Percentiles rank a stretch among this genome's conserved stretches.
These are phyloP conservation scores for Escovopsis sp. DNA, from an alignment of 2,329 filamentous ascomycete genomes.

Conservation along the genomic window DNA sequence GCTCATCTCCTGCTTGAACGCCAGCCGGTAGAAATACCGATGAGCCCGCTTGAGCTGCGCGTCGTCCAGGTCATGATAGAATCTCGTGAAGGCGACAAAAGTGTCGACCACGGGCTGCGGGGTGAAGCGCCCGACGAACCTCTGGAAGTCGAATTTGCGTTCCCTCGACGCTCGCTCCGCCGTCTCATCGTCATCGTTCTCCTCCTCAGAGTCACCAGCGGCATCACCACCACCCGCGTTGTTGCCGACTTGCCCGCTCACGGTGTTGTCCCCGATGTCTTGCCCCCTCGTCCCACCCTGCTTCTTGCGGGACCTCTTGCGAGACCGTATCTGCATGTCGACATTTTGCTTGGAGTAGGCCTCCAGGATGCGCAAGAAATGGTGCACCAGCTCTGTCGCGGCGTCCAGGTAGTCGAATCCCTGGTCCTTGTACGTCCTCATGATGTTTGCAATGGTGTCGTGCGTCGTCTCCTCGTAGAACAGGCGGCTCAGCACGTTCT, in stretches of 20 bases:
- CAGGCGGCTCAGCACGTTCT: conserved; percentile 92
- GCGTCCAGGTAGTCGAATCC: conserved; percentile 88
- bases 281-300: conserved; percentile 26
- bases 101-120: conserved; percentile 79
- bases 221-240: conserved; percentile 52
- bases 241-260: conserved; percentile 34
- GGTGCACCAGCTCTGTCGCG: conserved; percentile 77
- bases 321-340: conserved; percentile 82
- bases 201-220: too few species aligned
- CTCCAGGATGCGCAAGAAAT: conserved; percentile 84
- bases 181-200: conserved; percentile 53
- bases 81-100: conserved; percentile 64
- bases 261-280: conserved; percentile 28
- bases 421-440: conserved; percentile 82
- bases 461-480: conserved; percentile 97
- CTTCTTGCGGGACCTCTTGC: conserved; percentile 54
- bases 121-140: conserved; percentile 67
- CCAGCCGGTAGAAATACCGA: conserved; percentile 83
- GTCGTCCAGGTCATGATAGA: conserved; percentile 64
- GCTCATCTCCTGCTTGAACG: conserved; percentile 86
- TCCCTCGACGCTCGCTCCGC: conserved; percentile 61
- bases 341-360: conserved; percentile 88
- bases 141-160: conserved; percentile 84
- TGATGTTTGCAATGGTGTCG: conserved; percentile 66
- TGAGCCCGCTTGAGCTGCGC: conserved; percentile 82